Conservation (phyloP, 345 rosid species). For the Brassica carinata region DNA sequence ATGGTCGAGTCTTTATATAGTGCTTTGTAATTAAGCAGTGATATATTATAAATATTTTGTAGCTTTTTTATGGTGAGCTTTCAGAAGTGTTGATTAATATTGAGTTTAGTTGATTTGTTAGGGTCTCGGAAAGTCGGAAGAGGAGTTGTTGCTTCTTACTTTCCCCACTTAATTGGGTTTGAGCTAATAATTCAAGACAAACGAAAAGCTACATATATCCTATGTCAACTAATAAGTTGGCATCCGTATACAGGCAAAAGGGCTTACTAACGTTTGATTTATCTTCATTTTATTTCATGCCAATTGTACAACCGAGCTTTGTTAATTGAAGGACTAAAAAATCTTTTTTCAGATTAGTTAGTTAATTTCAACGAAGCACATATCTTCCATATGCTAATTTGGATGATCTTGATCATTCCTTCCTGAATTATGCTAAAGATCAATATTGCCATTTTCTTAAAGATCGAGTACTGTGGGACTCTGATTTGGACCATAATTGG, state of each 20-base stretch:
- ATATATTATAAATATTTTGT: slow-evolving; percentile 5
- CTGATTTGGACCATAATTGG: background rate
- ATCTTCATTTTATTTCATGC: slow-evolving; percentile 1
- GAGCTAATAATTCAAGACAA: background rate
- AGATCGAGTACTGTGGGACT: background rate
- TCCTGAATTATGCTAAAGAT: background rate
- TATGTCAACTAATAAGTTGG: slow-evolving; percentile 26
- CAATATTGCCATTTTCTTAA: background rate
- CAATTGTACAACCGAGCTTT: slow-evolving; percentile 1
- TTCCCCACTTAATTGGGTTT: slow-evolving; percentile 22
- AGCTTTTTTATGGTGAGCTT: slow-evolving; percentile 1
- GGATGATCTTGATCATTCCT: background rate
- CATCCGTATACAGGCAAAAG: background rate
- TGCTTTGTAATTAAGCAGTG: slow-evolving; percentile 7
- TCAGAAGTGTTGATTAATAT: background rate
- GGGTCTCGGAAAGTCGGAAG: background rate
- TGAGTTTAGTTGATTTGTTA: slow-evolving; percentile 37
- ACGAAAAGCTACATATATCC: background rate
- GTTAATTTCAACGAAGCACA: background rate
- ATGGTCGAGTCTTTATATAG: slow-evolving; percentile 21
- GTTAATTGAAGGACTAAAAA: background rate
- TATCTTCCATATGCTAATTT: background rate
- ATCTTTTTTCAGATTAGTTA: background rate
- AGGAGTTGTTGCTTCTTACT: slow-evolving; percentile 41
- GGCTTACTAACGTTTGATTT: slow-evolving; percentile 5